phyloP scores from a whole-genome alignment of 2,329 filamentous ascomycete species.

The Aspergillus sp. region DNA sequence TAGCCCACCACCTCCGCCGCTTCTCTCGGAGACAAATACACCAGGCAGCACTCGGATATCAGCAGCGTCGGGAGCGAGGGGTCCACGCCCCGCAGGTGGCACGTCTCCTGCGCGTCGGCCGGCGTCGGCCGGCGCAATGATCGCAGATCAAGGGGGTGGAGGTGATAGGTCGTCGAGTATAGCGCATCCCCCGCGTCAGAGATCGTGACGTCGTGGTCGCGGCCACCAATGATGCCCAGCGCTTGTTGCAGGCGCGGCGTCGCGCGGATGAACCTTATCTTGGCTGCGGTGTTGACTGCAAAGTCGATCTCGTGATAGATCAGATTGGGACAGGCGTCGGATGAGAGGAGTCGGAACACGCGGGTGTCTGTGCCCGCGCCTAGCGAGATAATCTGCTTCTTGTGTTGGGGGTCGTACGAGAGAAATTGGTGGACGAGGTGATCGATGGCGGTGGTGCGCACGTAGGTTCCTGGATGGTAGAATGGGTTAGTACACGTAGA shows the following conservation, averaged over 20 bases:
- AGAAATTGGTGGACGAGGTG: slow-evolving; percentile 72
- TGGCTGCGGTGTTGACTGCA: slow-evolving; percentile 65
- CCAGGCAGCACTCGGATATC: slow-evolving; percentile 92
- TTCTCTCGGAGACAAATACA: slow-evolving; percentile 70
- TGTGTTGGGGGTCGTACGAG: slow-evolving; percentile 25
- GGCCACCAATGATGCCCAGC: slow-evolving; percentile 25
- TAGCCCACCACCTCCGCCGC: slow-evolving; percentile 64
- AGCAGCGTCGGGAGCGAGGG: slow-evolving; percentile 71
- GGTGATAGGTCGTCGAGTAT: slow-evolving; percentile 48
- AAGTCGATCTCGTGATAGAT: slow-evolving; percentile 95
- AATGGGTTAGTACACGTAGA: not conserved
- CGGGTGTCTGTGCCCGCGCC: slow-evolving; percentile 94
- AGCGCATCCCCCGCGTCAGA: slow-evolving; percentile 42
- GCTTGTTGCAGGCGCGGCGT: slow-evolving; percentile 29
- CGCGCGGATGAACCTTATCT: slow-evolving; percentile 50
- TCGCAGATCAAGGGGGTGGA: slow-evolving; percentile 70
- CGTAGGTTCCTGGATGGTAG: slow-evolving; percentile 71
- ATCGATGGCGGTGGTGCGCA: slow-evolving; percentile 81
- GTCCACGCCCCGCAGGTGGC: slow-evolving; percentile 47
- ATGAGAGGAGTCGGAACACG: slow-evolving; percentile 68
- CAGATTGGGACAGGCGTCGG: slow-evolving; percentile 47
- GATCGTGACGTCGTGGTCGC: slow-evolving; percentile 31
- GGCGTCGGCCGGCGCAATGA: slow-evolving; percentile 36
- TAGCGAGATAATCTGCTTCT: slow-evolving; percentile 78
- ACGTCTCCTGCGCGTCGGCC: slow-evolving; percentile 4